phyloP scores from a whole-genome alignment of 441 rosid species.

The Eutrema salsugineum region DNA sequence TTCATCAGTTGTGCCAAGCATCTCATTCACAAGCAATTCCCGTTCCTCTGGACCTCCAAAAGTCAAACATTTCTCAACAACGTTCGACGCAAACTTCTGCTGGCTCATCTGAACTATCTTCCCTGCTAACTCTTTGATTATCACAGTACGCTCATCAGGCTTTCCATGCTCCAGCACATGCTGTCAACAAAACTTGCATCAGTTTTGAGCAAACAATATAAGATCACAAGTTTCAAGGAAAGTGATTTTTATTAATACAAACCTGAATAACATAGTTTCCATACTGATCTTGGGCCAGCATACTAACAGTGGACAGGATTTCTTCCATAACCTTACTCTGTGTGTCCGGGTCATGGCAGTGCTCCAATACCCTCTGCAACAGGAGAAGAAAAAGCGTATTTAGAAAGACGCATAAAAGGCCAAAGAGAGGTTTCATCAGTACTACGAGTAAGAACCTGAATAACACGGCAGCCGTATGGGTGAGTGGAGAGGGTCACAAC shows the following conservation, averaged over 20 bases:
- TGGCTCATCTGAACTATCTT: constrained; percentile 94
- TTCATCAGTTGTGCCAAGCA: constrained; percentile 88
- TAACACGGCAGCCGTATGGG: constrained; percentile 91
- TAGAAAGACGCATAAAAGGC: neutral
- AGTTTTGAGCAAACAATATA: neutral
- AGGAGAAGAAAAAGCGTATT: neutral
- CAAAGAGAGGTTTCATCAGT: neutral
- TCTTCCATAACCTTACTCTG: constrained; percentile 85
- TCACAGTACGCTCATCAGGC: constrained; percentile 73
- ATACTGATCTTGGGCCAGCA: constrained; percentile 87
- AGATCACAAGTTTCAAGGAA: neutral
- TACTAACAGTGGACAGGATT: constrained; percentile 69
- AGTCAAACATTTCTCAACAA: constrained; percentile 86
- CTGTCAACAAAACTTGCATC: constrained; percentile 34
- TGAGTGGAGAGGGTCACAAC: constrained; percentile 78
- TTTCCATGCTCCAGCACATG: constrained; percentile 90
- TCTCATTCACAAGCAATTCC: constrained; percentile 73
- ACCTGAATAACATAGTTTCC: constrained; percentile 97
- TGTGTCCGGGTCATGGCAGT: constrained; percentile 57
- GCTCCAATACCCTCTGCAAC: constrained; percentile 82
- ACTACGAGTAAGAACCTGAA: constrained; percentile 53
- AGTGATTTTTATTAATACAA: neutral
- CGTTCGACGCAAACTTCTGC: constrained; percentile 91
- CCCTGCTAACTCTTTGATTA: constrained; percentile 80
- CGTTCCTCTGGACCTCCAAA: constrained; percentile 76